Conservation (phyloP, 306 rosid species). For the Sophora flavescens region DNA sequence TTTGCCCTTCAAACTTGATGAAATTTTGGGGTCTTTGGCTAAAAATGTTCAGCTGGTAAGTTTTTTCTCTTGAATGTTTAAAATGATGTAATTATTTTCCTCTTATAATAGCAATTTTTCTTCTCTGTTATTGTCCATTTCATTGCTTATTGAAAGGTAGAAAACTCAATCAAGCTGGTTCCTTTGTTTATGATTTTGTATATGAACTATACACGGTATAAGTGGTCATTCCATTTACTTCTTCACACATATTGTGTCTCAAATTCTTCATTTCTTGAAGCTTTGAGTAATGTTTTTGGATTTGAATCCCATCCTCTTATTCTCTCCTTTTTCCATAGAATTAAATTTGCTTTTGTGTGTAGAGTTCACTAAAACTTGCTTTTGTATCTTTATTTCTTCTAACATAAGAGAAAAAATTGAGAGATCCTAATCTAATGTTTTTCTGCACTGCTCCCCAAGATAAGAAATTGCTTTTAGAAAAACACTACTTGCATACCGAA, state of each 20-base stretch:
- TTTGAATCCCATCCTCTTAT: too few relatives aligned
- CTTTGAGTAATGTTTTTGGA: too few relatives aligned
- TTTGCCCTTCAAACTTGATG: slow-evolving; percentile 65
- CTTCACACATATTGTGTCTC: slow-evolving; percentile 7
- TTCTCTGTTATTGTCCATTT: neutral
- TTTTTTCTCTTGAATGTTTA: slow-evolving; percentile 31
- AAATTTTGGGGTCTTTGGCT: slow-evolving; percentile 67
- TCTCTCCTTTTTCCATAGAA: too few relatives aligned
- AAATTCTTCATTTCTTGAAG: slow-evolving; percentile 4
- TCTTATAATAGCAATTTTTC: neutral
- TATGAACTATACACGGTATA: slow-evolving; percentile 13
- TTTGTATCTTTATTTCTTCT: too few relatives aligned
- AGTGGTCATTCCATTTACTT: slow-evolving; percentile 16
- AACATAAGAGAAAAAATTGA: too few relatives aligned
- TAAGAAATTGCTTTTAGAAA: too few relatives aligned
- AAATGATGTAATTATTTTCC: too few relatives aligned
- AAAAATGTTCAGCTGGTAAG: slow-evolving; percentile 65
- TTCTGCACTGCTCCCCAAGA: too few relatives aligned
- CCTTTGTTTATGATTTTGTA: neutral
- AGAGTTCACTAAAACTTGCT: too few relatives aligned
- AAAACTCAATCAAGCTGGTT: slow-evolving; percentile 13
- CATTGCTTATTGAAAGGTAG: slow-evolving; percentile 9
- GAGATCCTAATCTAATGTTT: too few relatives aligned
- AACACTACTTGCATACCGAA: neutral
- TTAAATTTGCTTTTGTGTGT: too few relatives aligned